A percentile compares a stretch with the other conserved stretches of the same genome.
phyloP scores from a whole-genome alignment of 257 asterid genomes.

The Solanum pinnatisectum region DNA sequence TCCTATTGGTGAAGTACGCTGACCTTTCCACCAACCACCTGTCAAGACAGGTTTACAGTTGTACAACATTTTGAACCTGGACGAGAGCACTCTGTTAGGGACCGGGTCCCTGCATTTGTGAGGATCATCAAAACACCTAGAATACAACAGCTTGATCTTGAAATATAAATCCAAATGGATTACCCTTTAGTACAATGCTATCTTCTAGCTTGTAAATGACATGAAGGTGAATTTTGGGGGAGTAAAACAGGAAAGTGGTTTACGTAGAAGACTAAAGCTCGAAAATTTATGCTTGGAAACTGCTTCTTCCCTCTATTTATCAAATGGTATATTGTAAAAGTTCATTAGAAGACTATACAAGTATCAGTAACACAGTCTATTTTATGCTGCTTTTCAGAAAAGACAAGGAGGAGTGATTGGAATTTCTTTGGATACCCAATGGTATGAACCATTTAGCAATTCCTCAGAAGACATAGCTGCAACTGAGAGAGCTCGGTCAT shows the following conservation, averaged over 20 bases:
- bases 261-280: background rate
- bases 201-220: background rate
- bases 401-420: constrained; percentile 49
- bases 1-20: no score
- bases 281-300: background rate
- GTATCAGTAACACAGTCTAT: background rate
- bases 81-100: no score
- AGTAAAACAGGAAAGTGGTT: background rate
- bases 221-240: background rate
- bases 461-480: constrained; percentile 46
- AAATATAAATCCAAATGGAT: background rate
- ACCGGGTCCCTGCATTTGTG: no score
- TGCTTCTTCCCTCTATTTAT: background rate
- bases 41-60: no score
- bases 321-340: background rate
- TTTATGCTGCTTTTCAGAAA: constrained; percentile 19
- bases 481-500: constrained; percentile 55
- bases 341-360: background rate
- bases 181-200: background rate
- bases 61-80: no score
- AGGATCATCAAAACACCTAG: no score
- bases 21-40: no score
- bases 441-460: constrained; percentile 48
- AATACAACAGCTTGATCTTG: background rate
- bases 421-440: constrained; percentile 33